Base-by-base conservation (phyloP, 805 yeast genomes). In the Metschnikowia lunata region DNA sequence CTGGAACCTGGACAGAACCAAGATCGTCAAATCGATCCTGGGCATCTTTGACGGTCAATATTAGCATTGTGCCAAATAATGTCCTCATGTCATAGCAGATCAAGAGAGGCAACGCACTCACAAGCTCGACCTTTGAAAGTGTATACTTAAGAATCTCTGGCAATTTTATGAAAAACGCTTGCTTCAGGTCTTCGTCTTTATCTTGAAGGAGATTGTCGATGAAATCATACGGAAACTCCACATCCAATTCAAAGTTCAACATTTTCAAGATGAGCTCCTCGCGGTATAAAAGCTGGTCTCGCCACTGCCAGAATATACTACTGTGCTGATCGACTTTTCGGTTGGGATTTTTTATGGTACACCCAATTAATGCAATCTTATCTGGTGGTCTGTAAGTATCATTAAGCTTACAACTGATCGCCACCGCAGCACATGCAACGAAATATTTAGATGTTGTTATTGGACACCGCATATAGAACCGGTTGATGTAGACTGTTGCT, bases 321-420 rank as follows among this genome's bases (percentile, higher is more conserved):
- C 66, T 64, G 30, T 69, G 73, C 48, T 69, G 73, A 39, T 70
- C 72, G 2, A 71, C 55, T 15, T 52, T 48, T 34, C 52, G 51
- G n/a, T 54, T 45, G 6, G 71, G 66, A 48, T 62, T 67, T 45
- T 67, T 66, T 35, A 68, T 38, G 30, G 47, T 57, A 43, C 73
- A 65, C 6, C 67, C 73, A 4, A 61, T 52, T 50, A 69, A 49
- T 8, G 75, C 74, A 8, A 71, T 66, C 51, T 64, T 68, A 45
- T 70, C 75, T 5, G 75, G 74, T n/a, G 60, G 67, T 23, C 75
- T 48, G 47, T 69, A 71, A 7, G 62, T 68, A 40, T 71, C 76
- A 47, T 69, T 58, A 26, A 71, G 61, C 54, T 71, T 71, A 48
- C 72, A 64, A 14, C 72, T 61, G n/a, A 71, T 67, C 36, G 72